Conservation (phyloP, 2,329 filamentous ascomycete genomes). For the Hypoxylon sp. region DNA sequence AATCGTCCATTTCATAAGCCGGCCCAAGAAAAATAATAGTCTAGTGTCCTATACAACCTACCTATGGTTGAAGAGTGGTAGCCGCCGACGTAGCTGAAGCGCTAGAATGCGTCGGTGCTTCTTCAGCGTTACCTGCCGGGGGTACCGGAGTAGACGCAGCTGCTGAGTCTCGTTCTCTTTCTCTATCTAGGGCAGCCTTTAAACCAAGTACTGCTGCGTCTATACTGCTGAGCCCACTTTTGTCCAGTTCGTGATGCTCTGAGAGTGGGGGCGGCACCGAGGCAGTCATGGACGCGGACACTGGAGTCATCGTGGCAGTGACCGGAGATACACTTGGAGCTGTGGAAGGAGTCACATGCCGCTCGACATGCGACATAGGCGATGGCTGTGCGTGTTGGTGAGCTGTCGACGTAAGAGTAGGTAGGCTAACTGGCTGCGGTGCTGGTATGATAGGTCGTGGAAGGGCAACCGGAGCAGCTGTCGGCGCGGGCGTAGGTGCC, state of each 20-base stretch:
- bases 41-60: slow-evolving; percentile 10
- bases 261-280: slow-evolving; percentile 10
- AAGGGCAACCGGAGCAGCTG: slow-evolving; percentile 24
- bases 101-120: slow-evolving; percentile 19
- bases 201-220: slow-evolving; percentile 47
- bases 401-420: slow-evolving; percentile 42
- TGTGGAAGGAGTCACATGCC: slow-evolving; percentile 19
- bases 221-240: slow-evolving; percentile 45
- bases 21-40: slow-evolving; percentile 23
- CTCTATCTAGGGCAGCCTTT: slow-evolving; percentile 44
- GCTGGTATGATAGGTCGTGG: slow-evolving; percentile 48
- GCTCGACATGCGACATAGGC: slow-evolving; percentile 24
- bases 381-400: slow-evolving; percentile 34
- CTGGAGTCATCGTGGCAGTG: neutral
- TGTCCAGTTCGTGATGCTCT: slow-evolving; percentile 29
- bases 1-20: slow-evolving; percentile 34
- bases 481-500: slow-evolving; percentile 29
- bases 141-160: slow-evolving; percentile 17
- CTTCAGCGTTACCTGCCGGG: slow-evolving; percentile 14
- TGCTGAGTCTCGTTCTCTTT: slow-evolving; percentile 41
- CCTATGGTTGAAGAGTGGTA: slow-evolving; percentile 37
- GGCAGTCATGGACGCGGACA: slow-evolving; percentile 5
- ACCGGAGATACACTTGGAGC: slow-evolving; percentile 5
- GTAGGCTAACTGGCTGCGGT: slow-evolving; percentile 49
- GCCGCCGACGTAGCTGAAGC: slow-evolving; percentile 26